Percentiles rank a stretch among this genome's conserved stretches.
Evolutionary conservation across 2,329 filamentous ascomycete genomes (phyloP).

Genomic region (Pestalotiopsis sp.): DNA sequence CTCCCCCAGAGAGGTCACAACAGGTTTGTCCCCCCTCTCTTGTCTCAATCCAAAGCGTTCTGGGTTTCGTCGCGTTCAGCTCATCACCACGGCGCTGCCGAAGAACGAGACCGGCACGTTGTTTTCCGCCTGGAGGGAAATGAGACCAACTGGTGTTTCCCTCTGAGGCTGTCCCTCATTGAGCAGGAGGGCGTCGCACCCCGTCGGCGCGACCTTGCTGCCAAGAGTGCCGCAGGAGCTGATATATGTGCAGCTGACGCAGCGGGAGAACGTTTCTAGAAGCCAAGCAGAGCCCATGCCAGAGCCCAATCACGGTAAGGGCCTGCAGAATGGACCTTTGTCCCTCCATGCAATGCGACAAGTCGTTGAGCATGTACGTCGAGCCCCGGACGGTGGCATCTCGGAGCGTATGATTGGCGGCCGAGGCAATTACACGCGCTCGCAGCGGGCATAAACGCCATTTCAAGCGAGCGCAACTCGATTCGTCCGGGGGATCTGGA

Average conservation of each 20-base stretch:
- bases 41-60: neutral
- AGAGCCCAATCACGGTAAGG: neutral
- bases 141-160: neutral
- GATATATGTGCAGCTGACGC: neutral
- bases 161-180: neutral
- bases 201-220: neutral
- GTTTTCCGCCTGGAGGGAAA: neutral
- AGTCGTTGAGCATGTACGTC: neutral
- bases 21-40: neutral
- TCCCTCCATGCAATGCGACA: neutral
- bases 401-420: neutral
- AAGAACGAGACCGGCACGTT: neutral
- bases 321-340: neutral
- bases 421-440: neutral
- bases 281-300: neutral
- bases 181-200: constrained; percentile 5
- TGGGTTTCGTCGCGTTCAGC: neutral
- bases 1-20: neutral
- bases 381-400: neutral
- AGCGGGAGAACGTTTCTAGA: constrained; percentile 6
- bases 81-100: neutral
- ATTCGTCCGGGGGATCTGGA: neutral
- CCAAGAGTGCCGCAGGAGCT: neutral
- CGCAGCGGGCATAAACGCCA: neutral
- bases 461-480: constrained; percentile 2